Percentiles rank a stretch among this genome's conserved stretches.
These are phyloP conservation scores for Ensete glaucum DNA, from an alignment of 176 grass and related monocot species.

Conservation along the genomic window DNA sequence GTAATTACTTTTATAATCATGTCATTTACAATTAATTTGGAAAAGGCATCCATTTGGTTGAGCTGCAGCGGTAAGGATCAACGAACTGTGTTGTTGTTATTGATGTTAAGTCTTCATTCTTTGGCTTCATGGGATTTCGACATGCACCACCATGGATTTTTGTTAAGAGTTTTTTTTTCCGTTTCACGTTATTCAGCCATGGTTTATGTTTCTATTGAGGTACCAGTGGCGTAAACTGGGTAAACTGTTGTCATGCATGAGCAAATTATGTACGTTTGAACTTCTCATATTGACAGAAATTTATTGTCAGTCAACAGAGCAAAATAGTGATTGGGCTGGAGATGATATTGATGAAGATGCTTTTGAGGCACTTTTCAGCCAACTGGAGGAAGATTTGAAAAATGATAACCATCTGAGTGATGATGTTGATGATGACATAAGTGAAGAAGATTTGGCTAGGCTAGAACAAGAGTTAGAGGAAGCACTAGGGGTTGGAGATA, in stretches of 20 bases:
- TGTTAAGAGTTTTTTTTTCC: too few relatives aligned
- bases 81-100: background rate
- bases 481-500: slow-evolving; percentile 40
- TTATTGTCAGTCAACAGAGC: slow-evolving; percentile 31
- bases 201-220: too few relatives aligned
- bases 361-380: slow-evolving; percentile 64
- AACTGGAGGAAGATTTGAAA: slow-evolving; percentile 75
- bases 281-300: background rate
- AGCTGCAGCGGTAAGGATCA: too few relatives aligned
- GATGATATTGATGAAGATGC: slow-evolving; percentile 40
- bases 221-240: too few relatives aligned
- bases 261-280: background rate
- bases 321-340: slow-evolving; percentile 27
- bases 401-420: slow-evolving; percentile 53
- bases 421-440: slow-evolving; percentile 49
- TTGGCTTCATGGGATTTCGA: too few relatives aligned
- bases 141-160: too few relatives aligned
- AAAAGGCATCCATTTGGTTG: too few relatives aligned
- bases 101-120: background rate
- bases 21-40: too few relatives aligned
- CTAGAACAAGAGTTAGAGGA: slow-evolving; percentile 67
- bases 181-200: too few relatives aligned
- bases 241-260: too few relatives aligned
- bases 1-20: too few relatives aligned
- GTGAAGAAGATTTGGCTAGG: slow-evolving; percentile 72